These are phyloP conservation scores for Saksenaea vasiformis DNA, from an alignment of 371 early-diverging fungal species.

Conservation along the genomic window DNA sequence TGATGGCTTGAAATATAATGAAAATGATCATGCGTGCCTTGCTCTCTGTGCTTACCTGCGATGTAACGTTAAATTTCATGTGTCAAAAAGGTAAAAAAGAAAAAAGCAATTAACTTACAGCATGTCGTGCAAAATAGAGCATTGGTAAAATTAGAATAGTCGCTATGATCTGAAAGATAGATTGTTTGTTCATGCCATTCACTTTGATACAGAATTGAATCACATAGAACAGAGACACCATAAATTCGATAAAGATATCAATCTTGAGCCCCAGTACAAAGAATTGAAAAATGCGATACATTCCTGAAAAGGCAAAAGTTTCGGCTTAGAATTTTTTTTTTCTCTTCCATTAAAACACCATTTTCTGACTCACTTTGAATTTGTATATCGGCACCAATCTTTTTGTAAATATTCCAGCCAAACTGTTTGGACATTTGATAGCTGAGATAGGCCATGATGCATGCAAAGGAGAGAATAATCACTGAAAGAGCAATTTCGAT, in stretches of 20 bases:
- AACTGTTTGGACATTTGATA: conserved; percentile 38
- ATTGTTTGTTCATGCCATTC: conserved; percentile 28
- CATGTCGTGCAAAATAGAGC: conserved; percentile 47
- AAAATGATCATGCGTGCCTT: conserved; percentile 40
- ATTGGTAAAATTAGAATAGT: conserved; percentile 44
- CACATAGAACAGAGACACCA: conserved; percentile 41
- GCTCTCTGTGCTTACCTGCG: conserved; percentile 46
- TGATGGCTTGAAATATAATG: conserved; percentile 39
- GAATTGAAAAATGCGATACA: conserved; percentile 33
- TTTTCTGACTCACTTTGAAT: conserved; percentile 62
- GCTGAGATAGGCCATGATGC: conserved; percentile 32
- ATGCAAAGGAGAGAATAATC: conserved; percentile 31
- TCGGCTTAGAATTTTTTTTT: not conserved
- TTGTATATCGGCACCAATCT: conserved; percentile 85
- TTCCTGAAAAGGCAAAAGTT: conserved; percentile 20
- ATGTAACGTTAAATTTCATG: not conserved
- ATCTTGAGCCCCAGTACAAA: conserved; percentile 42
- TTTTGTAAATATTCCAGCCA: conserved; percentile 90
- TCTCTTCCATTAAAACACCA: not conserved
- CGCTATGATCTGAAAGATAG: conserved; percentile 34
- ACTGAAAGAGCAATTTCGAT: conserved; percentile 31
- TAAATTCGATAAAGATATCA: conserved; percentile 37
- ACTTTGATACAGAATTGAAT: conserved; percentile 21
- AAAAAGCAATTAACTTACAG: conserved; percentile 26
- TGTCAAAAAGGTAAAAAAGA: not conserved